A percentile compares a stretch with the other conserved stretches of the same genome.
These are phyloP conservation scores for Magnaporthiopsis incrustans DNA, from an alignment of 2,329 filamentous ascomycete species.

Conservation along the genomic window DNA sequence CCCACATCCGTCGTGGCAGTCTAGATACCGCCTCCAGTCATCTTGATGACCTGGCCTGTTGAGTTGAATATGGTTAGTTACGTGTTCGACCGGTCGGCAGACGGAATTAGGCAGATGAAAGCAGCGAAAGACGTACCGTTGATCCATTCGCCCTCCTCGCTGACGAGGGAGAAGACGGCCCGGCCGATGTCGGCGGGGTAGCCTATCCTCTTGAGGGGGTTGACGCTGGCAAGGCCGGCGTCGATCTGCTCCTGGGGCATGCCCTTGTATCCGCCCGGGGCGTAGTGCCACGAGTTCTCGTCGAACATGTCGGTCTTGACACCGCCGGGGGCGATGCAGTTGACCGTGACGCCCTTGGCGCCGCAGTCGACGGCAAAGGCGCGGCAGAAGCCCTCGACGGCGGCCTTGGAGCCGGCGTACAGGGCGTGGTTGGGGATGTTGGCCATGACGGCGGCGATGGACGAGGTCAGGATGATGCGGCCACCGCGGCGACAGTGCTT, in stretches of 20 bases:
- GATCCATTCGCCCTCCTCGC: conserved; percentile 55
- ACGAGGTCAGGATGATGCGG: conserved; percentile 64
- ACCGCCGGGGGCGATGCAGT: conserved; percentile 63
- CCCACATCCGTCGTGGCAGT: not conserved
- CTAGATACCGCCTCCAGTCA: conserved; percentile 27
- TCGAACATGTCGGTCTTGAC: conserved; percentile 75
- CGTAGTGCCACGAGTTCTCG: conserved; percentile 59
- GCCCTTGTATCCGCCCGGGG: conserved; percentile 44
- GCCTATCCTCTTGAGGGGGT: conserved; percentile 52
- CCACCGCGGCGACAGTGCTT: conserved; percentile 63
- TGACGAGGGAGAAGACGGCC: conserved; percentile 46
- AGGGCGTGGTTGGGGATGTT: conserved; percentile 63
- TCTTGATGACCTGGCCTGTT: conserved; percentile 30
- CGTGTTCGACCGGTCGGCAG: no score
- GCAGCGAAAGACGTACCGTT: conserved; percentile 41
- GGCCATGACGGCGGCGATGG: conserved; percentile 57
- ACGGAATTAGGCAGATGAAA: not conserved
- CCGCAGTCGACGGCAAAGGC: conserved; percentile 66
- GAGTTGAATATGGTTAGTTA: not conserved
- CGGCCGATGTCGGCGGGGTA: conserved; percentile 51
- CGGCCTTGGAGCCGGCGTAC: conserved; percentile 66
- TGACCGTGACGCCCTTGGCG: conserved; percentile 59
- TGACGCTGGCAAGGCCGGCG: conserved; percentile 44
- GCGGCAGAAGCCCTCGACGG: conserved; percentile 65
- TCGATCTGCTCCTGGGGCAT: conserved; percentile 47